Evolutionary conservation across 352 stramenopile genomes (phyloP).

Genomic region (Phytopythium helicoides): DNA sequence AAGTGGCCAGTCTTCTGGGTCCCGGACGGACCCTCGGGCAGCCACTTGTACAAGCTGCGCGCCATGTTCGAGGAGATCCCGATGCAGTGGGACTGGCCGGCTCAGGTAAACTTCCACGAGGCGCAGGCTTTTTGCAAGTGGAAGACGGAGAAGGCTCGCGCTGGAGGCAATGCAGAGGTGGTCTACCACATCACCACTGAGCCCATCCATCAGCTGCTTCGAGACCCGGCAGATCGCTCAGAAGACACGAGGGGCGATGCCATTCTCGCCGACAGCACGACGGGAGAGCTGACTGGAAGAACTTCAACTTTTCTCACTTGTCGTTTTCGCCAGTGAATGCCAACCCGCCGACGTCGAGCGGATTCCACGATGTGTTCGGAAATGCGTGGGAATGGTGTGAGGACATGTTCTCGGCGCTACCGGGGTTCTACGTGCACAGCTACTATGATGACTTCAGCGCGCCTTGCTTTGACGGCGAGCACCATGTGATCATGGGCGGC

Average conservation of each 20-base stretch:
- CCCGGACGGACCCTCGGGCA: conserved; percentile 87
- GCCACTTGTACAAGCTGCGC: conserved; percentile 93
- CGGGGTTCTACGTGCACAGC: conserved; percentile 87
- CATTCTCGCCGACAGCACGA: conserved; percentile 65
- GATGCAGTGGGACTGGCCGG: conserved; percentile 96
- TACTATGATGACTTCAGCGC: conserved; percentile 98
- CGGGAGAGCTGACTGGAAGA: conserved; percentile 54
- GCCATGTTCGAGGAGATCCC: conserved; percentile 88
- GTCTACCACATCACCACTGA: conserved; percentile 92
- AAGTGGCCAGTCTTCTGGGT: conserved; percentile 97
- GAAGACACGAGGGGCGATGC: conserved; percentile 53
- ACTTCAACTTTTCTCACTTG: conserved; percentile 91
- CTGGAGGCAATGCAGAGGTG: conserved; percentile 51
- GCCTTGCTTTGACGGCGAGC: conserved; percentile 97
- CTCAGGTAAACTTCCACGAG: conserved; percentile 96
- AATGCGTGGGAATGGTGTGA: conserved; percentile 98
- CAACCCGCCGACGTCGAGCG: conserved; percentile 60
- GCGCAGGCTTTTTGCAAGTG: conserved; percentile 92
- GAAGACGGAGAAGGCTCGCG: conserved; percentile 46
- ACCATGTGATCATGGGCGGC: conserved; percentile 96
- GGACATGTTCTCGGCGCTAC: conserved; percentile 93
- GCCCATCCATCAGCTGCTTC: conserved; percentile 91
- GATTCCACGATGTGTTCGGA: conserved; percentile 93
- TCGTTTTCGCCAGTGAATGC: conserved; percentile 91
- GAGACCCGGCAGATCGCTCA: conserved; percentile 55